Base-by-base conservation (phyloP, 2,329 filamentous ascomycete genomes). In the Aspergillus sp. region DNA sequence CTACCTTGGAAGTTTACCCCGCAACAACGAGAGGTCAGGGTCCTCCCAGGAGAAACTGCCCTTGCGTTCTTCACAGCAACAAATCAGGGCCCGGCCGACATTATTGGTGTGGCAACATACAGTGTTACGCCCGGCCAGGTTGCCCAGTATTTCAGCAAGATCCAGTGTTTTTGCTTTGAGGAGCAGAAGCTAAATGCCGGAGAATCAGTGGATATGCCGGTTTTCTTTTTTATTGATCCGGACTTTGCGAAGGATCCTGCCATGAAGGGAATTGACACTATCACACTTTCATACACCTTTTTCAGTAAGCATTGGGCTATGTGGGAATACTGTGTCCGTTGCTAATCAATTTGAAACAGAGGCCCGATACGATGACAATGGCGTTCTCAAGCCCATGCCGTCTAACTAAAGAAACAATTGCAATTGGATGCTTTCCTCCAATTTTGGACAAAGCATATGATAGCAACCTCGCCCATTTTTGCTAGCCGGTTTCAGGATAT, bases 131-230 rank as follows among this genome's bases (percentile, higher is more conserved):
- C 93, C 0, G 93, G 82, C 4, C 93, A 98, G 70, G 90, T 95
- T 36, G 91, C 93, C 35, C 90, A 89, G 1, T 98, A 98, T 67
- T 98, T 98, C 64, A 94, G 88, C 79, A 98, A 98, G 78, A 98
- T 98, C 37, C 93, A 98, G 69, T 98, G 93, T 64, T 98, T 98
- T 69, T 98, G 93, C 69, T 98, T 98, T 60, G 93, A 98, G 72
- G 91, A 90, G 66, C 93, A 98, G 76, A 79, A 94, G 49, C 70
- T 98, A 53, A 91, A 93, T 63, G 90, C 90, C 5, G 90, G 91
- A 36, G 94, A 98, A 76, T 93, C 90, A 36, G 93, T 98, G 42
- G 93, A 98, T 67, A 98, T 98, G 94, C 94, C 93, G 0, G 94
- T 98, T 0, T 98, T 98, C 69, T 98, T 98, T 71, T 98, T 97